Evolutionary conservation across 2,329 filamentous ascomycete species (phyloP), one percentile per base, ranked within the genome.

Genomic region (Colletotrichum sp.): DNA sequence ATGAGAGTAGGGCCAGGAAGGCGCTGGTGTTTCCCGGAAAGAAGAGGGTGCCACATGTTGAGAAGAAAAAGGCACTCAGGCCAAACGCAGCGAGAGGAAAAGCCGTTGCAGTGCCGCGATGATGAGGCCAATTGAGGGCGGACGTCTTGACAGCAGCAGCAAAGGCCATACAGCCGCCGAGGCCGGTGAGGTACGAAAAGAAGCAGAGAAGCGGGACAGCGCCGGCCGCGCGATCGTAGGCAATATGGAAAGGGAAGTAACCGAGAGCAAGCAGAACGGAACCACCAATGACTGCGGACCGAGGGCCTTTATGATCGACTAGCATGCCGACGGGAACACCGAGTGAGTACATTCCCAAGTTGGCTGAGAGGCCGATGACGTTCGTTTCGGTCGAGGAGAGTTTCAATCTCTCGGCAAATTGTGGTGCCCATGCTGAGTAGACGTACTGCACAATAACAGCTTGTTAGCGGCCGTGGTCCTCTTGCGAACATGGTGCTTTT

Each of bases 401-500:
- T 82, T 94, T 93, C 80, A 99, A 89, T 80, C 92, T 93, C 81
- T 98, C 93, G 66, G 96, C 96, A 82, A 98, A 98, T 85, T 98
- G 96, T 24, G 97, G 97, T 16, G 95, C 96, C 96, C 97, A 99
- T 85, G 96, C 96, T 71, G 96, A 98, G 86, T 98, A 99, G 82
- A 96, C 96, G 91, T 99, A 99, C 95, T 98, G 82, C 66, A 67
- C 18, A 43, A 67, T 32, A n/a, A 24, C 7, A 16, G 10, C 36
- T 66, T 24, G 36, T 75, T 55, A 76, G 74, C 55, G 32, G 10
- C n/a, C n/a, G 24, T 43, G n/a, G 60, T 8, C 13, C n/a, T 39
- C 26, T 10, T 43, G n/a, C 12, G 7, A 43, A 21, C 6, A 12
- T 32, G 18, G 21, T 36, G n/a, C 12, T 18, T 28, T 26, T n/a